Base-by-base conservation (phyloP, 805 yeast genomes). In the Lipomyces orientalis region DNA sequence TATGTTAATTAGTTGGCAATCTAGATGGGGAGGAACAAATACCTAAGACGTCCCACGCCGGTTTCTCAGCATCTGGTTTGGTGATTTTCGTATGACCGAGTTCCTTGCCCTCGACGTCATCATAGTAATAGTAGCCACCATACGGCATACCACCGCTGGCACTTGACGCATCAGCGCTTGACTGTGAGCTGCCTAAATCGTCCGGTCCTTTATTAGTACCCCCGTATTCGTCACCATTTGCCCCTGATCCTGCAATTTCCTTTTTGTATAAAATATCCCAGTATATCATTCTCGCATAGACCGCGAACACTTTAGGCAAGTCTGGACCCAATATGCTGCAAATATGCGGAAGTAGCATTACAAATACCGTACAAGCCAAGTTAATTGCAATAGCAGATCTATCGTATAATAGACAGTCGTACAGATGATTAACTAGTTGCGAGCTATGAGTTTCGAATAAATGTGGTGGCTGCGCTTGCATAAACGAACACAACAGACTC, bases 291-390 rank as follows among this genome's bases (percentile, higher is more conserved):
- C 89, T 74, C 3, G 85, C 78, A 68, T 81, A 83, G 1, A 85
- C 75, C 0, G 83, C 78, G 60, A 84, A 79, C 2, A 87, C 67
- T 46, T 81, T 81, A 0, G 84, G 81, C 10, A 86, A 67, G 52
- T 76, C 75, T 0, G 67, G 39, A 1, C 76, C 72, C 1, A 84
- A 70, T 34, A 75, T 73, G n/a, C 75, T 73, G 65, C 82, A 79
- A 0, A 83, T 73, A 66, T 83, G 83, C 0, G 88, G 89, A n/a
- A 83, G 64, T 7, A 77, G 61, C 83, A 82, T 82, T 5, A 80
- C 78, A 54, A 82, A 67, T 1, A 82, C 76, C 1, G 83, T 75
- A 9, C 80, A 62, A 1, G 78, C 79, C n/a, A 79, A 74, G 31
- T 77, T 77, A 25, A 87, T 73, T 1, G 81, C 77, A 1, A 80